A percentile compares a stretch with the other conserved stretches of the same genome.
Conservation (phyloP, 163 green algal species). For the Prototheca cutis region DNA sequence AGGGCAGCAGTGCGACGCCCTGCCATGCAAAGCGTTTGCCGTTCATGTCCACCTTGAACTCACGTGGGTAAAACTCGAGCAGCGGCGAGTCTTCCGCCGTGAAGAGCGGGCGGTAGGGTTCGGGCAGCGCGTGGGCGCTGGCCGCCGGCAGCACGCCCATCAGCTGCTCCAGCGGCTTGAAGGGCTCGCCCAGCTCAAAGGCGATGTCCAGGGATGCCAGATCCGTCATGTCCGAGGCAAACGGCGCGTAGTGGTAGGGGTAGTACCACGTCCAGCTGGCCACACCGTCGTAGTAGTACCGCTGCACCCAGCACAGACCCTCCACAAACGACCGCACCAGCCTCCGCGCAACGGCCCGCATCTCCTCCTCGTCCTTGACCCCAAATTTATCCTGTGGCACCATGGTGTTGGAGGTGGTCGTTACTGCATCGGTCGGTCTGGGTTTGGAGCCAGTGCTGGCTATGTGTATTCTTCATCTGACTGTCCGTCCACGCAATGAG, state of each 20-base stretch:
- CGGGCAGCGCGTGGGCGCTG: conserved; percentile 63
- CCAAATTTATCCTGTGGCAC: conserved; percentile 20
- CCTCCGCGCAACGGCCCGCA: conserved; percentile 21
- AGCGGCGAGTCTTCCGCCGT: conserved; percentile 59
- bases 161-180: conserved; percentile 91
- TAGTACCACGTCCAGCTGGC: conserved; percentile 95
- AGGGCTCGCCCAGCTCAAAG: conserved; percentile 57
- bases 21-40: conserved; percentile 92
- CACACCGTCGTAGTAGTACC: conserved; percentile 85
- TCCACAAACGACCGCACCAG: conserved; percentile 30
- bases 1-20: conserved; percentile 90
- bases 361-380: conserved; percentile 9
- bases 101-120: conserved; percentile 63
- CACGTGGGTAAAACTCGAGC: conserved; percentile 80
- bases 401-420: no score
- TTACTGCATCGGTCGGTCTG: no score
- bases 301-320: conserved; percentile 78
- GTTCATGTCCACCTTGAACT: conserved; percentile 86
- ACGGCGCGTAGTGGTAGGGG: conserved; percentile 90
- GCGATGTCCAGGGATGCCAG: conserved; percentile 30
- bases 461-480: no score
- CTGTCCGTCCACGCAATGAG: no score
- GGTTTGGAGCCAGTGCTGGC: no score
- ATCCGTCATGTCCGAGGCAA: conserved; percentile 56
- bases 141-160: conserved; percentile 80